Evolutionary conservation across 2,329 filamentous ascomycete species (phyloP), one percentile per base, ranked within the genome.

Genomic region (Penicillium psychrosexuale): DNA sequence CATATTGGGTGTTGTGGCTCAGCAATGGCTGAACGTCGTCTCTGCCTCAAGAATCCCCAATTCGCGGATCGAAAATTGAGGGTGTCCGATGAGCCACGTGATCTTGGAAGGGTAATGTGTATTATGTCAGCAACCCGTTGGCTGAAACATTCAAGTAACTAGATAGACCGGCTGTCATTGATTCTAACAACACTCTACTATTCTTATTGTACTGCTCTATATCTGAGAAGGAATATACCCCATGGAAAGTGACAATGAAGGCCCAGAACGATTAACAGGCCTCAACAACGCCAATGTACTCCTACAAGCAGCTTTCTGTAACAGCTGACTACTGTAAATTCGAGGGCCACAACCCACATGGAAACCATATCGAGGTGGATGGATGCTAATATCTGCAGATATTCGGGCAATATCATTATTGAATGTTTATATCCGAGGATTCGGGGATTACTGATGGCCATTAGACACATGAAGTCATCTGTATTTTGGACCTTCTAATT

Each of bases 1-100:
- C 88, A 90, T 91, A 60, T 61, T 74, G 67, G 58, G 55, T 38
- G 60, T 55, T 54, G 63, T 63, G 61, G 64, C 62, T 57, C 64
- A 65, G 67, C 67, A 69, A 69, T 71, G 66, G 66, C 64, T 63
- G 58, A 56, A 57, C 49, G 56, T 49, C 59, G 63, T 59, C 58
- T 53, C 53, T 63, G 53, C 54, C 57, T 34, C 5, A 24, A 24
- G 47, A 44, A 56, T 57, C 46, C 53, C 51, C 56, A 48, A 53
- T 55, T 42, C 44, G 58, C 60, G 61, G 56, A 58, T 58, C 56
- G 63, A 66, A 66, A 66, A 66, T 66, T 66, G 61, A 62, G 57
- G 63, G 58, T 60, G 58, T 47, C 60, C 51, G 44, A 50, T 8
- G 9, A 17, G 8, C 12, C 62, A 66, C 63, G 63, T 66, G 63